Conservation (phyloP, 148 eudicot species). For the Rhododendron griersonianum region DNA sequence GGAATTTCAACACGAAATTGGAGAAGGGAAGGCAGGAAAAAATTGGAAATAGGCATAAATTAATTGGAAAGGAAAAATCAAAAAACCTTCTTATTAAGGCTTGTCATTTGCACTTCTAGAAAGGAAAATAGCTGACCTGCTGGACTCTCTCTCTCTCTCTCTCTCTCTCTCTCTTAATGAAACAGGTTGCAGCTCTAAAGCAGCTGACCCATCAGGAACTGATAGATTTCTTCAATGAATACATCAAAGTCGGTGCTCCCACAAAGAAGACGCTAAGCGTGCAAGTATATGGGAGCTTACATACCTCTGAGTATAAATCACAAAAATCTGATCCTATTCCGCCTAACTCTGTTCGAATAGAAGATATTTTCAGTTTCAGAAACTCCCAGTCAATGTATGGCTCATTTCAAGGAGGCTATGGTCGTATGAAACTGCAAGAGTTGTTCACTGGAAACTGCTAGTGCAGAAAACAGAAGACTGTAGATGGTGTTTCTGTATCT, state of each 20-base stretch:
- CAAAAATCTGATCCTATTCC: conserved; percentile 35
- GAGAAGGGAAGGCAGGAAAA: background rate
- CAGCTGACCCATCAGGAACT: conserved; percentile 63
- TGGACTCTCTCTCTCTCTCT: conserved; percentile 30
- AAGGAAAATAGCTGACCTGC: conserved; percentile 1
- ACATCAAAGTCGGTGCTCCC: conserved; percentile 67
- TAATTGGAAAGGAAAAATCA: background rate
- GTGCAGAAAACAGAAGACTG: background rate
- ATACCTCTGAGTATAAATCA: conserved; percentile 50
- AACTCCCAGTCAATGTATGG: conserved; percentile 80
- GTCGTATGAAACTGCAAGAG: conserved; percentile 53
- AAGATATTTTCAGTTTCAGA: conserved; percentile 69
- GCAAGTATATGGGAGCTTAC: conserved; percentile 65
- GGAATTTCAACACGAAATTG: background rate
- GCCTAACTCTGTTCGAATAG: conserved; percentile 41
- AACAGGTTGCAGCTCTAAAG: conserved; percentile 74
- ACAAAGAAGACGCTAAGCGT: conserved; percentile 63
- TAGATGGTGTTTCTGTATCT: background rate
- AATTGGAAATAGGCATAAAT: background rate
- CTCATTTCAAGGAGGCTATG: conserved; percentile 71
- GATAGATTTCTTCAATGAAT: conserved; percentile 65
- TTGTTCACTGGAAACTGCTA: background rate
- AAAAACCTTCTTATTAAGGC: background rate
- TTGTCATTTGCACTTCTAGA: background rate
- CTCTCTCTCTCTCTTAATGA: conserved; percentile 8